Base-by-base conservation (phyloP, 345 rosid genomes). In the Brassica rapa region DNA sequence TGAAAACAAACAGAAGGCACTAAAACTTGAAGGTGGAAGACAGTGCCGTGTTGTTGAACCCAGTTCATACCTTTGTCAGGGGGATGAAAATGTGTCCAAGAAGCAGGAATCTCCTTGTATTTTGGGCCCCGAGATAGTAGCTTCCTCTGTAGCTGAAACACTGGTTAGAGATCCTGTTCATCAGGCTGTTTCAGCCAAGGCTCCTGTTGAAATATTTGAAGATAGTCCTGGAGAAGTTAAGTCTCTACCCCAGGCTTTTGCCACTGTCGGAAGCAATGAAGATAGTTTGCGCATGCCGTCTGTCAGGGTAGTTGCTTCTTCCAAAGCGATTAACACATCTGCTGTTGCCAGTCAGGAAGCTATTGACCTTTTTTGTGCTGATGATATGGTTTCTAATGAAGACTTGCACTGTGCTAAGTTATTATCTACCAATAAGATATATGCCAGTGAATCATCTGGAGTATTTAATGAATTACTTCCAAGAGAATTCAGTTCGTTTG, bases 201-300 rank as follows among this genome's bases (percentile, higher is more conserved):
- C 51, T 77, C 83, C 74, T 76, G 71, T 60, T 23, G 84, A 71
- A 80, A 71, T 56, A 35, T 86, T 85, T 80, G 85, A 81, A 49
- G 92, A 90, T 79, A 86, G 89, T 81, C 87, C 88, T 68, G 90
- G 89, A 77, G 87, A 89, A 51, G 96, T 89, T 65, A 89, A 94
- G 27, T 84, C 97, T 46, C 72, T 82, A 35, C 32, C 82, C 76
- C 80, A 79, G 25, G 15, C 56, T 14, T 78, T 71, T 71, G 81
- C 72, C 77, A 21, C 66, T 49, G 68, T 55, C 15, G 77, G 84
- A 64, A 60, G 37, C 82, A 56, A 77, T 14, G 84, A 71, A 63
- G 83, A 68, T 82, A 41, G 73, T 37, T 23, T 68, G 41, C 81
- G 41, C 82, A 77, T 55, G n/a, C 82, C 76, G 12, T 46, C 77